Evolutionary conservation across 352 stramenopile species (phyloP).

Genomic region (Blastocystis sp.): DNA sequence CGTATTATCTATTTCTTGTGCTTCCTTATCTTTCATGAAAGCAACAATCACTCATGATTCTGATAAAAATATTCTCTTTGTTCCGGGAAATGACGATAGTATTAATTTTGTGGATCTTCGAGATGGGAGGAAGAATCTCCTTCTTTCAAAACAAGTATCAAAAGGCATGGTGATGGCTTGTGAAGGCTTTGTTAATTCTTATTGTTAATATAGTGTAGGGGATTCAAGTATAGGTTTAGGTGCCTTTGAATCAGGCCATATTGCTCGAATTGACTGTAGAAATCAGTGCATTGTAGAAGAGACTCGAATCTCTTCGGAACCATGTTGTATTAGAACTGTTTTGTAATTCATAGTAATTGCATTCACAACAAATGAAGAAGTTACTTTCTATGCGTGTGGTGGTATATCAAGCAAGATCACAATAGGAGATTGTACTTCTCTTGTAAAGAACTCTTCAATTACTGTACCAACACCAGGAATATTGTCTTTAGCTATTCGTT

Average conservation of each 20-base stretch:
- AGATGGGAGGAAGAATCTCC: neutral
- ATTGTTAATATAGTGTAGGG: neutral
- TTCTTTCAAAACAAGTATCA: neutral
- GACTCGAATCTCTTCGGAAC: neutral
- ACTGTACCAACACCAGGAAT: neutral
- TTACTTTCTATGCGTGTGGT: neutral
- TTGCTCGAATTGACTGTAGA: neutral
- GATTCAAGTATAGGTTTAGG: slow-evolving; percentile 8
- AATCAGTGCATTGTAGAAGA: neutral
- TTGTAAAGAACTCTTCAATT: no score
- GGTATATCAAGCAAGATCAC: neutral
- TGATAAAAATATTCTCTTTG: neutral
- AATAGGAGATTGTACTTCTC: neutral
- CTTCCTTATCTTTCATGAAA: slow-evolving; percentile 51
- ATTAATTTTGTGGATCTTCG: neutral
- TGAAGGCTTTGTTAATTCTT: neutral
- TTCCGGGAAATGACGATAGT: slow-evolving; percentile 21
- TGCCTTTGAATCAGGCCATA: slow-evolving; percentile 36
- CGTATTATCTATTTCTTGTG: neutral
- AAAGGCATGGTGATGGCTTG: slow-evolving; percentile 49
- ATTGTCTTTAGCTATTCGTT: neutral
- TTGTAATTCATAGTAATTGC: slow-evolving; percentile 12
- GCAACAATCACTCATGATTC: neutral
- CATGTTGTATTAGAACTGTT: neutral
- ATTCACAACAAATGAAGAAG: neutral